Evolutionary conservation across 2,329 filamentous ascomycete genomes (phyloP).

Genomic region (Beauveria rudraprayagi): DNA sequence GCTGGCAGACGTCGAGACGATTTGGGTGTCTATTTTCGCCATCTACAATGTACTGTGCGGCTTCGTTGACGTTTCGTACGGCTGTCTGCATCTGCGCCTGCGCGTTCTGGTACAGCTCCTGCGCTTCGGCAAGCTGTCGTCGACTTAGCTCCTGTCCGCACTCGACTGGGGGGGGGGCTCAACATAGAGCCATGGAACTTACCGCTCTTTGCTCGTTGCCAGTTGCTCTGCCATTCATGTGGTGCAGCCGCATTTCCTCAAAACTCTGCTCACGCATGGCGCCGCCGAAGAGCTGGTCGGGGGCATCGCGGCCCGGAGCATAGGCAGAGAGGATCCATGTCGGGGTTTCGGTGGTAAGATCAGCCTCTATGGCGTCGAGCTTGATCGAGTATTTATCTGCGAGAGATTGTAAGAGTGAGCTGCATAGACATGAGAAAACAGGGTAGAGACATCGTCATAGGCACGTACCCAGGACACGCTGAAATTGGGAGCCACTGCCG

Average conservation of each 20-base stretch:
- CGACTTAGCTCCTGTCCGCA: conserved; percentile 15
- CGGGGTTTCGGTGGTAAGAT: conserved; percentile 64
- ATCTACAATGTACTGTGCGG: conserved; percentile 60
- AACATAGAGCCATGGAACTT: conserved; percentile 14
- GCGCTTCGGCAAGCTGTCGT: conserved; percentile 49
- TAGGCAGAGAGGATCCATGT: conserved; percentile 84
- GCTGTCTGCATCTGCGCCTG: conserved; percentile 66
- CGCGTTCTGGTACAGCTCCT: conserved; percentile 54
- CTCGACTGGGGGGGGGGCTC: not conserved
- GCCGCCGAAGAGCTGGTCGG: conserved; percentile 77
- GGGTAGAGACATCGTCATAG: not conserved
- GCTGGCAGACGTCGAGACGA: conserved; percentile 54
- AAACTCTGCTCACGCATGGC: conserved; percentile 72
- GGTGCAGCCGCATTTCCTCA: conserved; percentile 78
- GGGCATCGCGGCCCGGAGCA: conserved; percentile 67
- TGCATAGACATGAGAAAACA: not conserved
- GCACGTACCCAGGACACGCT: conserved; percentile 16
- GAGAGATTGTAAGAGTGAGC: not conserved
- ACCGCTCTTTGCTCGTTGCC: conserved; percentile 53
- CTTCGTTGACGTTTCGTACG: conserved; percentile 60
- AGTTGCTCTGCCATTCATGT: conserved; percentile 48
- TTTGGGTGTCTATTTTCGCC: conserved; percentile 68
- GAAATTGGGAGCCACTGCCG: conserved; percentile 17
- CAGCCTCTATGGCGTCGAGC: conserved; percentile 52
- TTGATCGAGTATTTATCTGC: conserved; percentile 43